Evolutionary conservation across 345 rosid genomes (phyloP).

Genomic region (Hirschfeldia incana): DNA sequence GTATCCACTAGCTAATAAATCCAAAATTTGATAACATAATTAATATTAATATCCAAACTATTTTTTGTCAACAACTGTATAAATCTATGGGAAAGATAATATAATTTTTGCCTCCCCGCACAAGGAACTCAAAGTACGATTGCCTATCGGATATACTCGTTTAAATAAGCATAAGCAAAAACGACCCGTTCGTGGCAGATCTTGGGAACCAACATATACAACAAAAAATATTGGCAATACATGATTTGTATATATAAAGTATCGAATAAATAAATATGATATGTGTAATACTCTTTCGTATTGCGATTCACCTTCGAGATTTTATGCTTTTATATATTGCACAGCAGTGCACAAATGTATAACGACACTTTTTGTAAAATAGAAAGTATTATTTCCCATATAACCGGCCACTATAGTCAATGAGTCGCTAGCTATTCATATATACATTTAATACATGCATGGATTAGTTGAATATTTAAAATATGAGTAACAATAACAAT

Average conservation of each 20-base stretch:
- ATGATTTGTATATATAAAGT: background rate
- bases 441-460: background rate
- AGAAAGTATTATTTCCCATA: background rate
- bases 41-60: background rate
- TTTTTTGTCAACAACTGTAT: conserved; percentile 16
- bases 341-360: background rate
- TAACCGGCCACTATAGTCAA: background rate
- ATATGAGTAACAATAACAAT: background rate
- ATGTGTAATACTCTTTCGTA: background rate
- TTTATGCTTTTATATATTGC: background rate
- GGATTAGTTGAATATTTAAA: background rate
- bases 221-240: background rate
- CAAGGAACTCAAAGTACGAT: conserved; percentile 34
- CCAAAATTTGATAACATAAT: conserved; percentile 2
- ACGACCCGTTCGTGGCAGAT: conserved; percentile 17
- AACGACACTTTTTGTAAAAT: too few species aligned
- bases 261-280: background rate
- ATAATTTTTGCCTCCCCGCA: conserved; percentile 20
- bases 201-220: conserved; percentile 8
- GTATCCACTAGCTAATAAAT: conserved; percentile 21
- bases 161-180: conserved; percentile 22
- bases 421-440: conserved; percentile 5
- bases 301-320: background rate
- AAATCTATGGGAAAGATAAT: conserved; percentile 13
- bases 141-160: conserved; percentile 11